Conservation (phyloP, 805 yeast species). For the Nakazawaea ernobii region DNA sequence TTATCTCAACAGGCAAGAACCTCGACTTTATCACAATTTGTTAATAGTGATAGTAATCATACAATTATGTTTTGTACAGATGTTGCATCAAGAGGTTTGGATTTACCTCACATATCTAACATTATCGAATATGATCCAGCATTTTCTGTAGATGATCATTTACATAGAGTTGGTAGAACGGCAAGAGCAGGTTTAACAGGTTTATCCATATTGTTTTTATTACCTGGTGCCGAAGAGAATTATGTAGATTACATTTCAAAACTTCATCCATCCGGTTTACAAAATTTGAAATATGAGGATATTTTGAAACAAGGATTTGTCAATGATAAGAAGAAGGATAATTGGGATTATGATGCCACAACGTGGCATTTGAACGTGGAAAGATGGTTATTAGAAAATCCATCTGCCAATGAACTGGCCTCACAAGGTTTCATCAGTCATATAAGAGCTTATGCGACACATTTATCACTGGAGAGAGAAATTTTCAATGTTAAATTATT, state of each 20-base stretch:
- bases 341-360: slow-evolving; percentile 93
- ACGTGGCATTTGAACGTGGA: slow-evolving; percentile 93
- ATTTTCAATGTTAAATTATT: slow-evolving; percentile 75
- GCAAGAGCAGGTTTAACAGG: slow-evolving; percentile 96
- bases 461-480: slow-evolving; percentile 70
- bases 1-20: slow-evolving; percentile 80
- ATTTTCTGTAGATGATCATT: slow-evolving; percentile 86
- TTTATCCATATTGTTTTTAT: slow-evolving; percentile 64
- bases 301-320: slow-evolving; percentile 22
- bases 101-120: slow-evolving; percentile 77
- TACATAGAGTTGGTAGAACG: slow-evolving; percentile 95
- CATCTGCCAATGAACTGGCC: slow-evolving; percentile 56
- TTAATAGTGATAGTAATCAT: slow-evolving; percentile 37
- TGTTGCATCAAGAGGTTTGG: slow-evolving; percentile 96
- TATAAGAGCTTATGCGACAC: slow-evolving; percentile 94
- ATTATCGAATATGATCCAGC: slow-evolving; percentile 96
- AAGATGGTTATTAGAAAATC: slow-evolving; percentile 76
- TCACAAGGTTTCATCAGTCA: slow-evolving; percentile 82
- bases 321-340: slow-evolving; percentile 27
- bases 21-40: slow-evolving; percentile 62
- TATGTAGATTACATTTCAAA: slow-evolving; percentile 60
- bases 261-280: slow-evolving; percentile 52
- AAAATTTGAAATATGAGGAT: slow-evolving; percentile 43
- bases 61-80: slow-evolving; percentile 88
- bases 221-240: slow-evolving; percentile 88